Evolutionary conservation across 441 rosid species (phyloP), one percentile per base, ranked within the genome.

Genomic region (Adansonia gregorii): DNA sequence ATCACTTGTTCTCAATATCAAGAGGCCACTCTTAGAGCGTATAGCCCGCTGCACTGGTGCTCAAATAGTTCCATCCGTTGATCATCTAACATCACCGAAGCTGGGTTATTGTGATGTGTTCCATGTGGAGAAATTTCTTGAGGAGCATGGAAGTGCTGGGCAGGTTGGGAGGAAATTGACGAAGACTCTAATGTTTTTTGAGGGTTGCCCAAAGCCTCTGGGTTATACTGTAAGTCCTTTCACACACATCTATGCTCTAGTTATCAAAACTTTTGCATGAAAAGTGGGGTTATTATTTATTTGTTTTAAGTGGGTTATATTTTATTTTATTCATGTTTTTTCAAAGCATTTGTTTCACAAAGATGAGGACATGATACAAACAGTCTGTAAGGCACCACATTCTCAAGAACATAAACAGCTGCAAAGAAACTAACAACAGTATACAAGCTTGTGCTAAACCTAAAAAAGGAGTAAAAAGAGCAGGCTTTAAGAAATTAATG

Each of bases 41-140:
- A 86, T 92, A 75, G 91, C 91, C 46, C 94, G 94, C 79, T 92
- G 94, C 83, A 90, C 91, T 39, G 96, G 94, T 80, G 91, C 94
- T 64, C 91, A 92, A 83, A 88, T 89, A 79, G 90, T 90, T 78
- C 93, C 96, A 58, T 92, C 96, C 0, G 77, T 92, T 24, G 96
- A 92, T 81, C 89, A 88, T 77, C 87, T 92, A 67, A 85, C 87
- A 78, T 84, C 90, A 70, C 93, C 83, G 63, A 89, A 88, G 81
- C 83, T 92, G 83, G 96, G 96, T 19, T 79, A 83, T 66, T 92
- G 96, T 82, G 94, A 92, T 67, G 80, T 64, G 41, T 90, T 92
- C 78, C 93, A 86, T 55, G 94, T 92, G 83, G 89, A 89, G 64
- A 89, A 85, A 82, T 86, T 89, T 84, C 76, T 90, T 56, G 96